Conservation (phyloP, 2,329 filamentous ascomycete species). For the Fonsecaea nubica region DNA sequence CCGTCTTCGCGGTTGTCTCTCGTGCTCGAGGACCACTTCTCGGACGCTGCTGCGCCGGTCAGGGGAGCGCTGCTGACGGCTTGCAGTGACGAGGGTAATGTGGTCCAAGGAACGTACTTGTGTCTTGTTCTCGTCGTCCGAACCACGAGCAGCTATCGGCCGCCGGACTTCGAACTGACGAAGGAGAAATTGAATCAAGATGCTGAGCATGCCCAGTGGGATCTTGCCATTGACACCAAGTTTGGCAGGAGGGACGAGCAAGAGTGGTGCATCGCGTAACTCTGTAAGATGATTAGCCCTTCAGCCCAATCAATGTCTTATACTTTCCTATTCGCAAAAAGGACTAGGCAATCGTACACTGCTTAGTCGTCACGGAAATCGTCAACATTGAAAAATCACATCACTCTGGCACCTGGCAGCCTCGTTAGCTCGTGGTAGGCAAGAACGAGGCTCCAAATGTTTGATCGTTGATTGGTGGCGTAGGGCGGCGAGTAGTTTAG, state of each 20-base stretch:
- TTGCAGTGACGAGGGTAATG: not conserved
- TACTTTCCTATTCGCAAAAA: too few species aligned
- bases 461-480: not conserved
- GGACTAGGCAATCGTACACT: too few species aligned
- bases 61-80: not conserved
- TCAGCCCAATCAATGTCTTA: too few species aligned
- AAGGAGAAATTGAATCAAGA: constrained; percentile 1
- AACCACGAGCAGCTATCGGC: not conserved
- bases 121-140: not conserved
- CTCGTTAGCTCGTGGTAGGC: too few species aligned
- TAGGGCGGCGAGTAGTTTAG: not conserved
- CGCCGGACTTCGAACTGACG: not conserved
- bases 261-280: not conserved
- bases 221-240: not conserved
- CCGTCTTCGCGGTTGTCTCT: not conserved
- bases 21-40: not conserved
- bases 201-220: not conserved
- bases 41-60: not conserved
- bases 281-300: too few species aligned
- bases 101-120: not conserved
- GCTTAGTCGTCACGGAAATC: too few species aligned
- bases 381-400: too few species aligned
- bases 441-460: too few species aligned
- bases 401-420: too few species aligned
- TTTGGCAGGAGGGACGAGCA: not conserved